These are phyloP conservation scores for Lippia alba DNA, from an alignment of 305 asterid species.

Conservation along the genomic window DNA sequence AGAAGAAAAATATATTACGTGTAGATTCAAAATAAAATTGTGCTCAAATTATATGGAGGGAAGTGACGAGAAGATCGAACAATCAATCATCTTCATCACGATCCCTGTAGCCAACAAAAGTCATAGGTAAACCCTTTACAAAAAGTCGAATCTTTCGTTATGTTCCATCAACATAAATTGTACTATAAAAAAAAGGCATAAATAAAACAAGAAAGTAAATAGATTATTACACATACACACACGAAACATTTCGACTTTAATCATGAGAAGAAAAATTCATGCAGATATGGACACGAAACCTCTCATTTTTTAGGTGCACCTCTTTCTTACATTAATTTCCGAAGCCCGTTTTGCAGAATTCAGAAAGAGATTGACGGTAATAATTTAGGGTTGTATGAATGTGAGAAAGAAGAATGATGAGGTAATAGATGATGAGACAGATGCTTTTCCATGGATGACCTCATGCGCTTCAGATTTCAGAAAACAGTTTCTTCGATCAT, in stretches of 20 bases:
- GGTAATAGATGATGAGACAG: slow-evolving; percentile 40
- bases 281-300: slow-evolving; percentile 23
- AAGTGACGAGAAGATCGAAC: too few relatives aligned
- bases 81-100: too few relatives aligned
- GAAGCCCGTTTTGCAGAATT: slow-evolving; percentile 4
- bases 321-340: slow-evolving; percentile 15
- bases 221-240: too few relatives aligned
- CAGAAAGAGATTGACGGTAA: neutral
- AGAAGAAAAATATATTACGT: too few relatives aligned
- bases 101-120: too few relatives aligned
- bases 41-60: too few relatives aligned
- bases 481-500: slow-evolving; percentile 40
- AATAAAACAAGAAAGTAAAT: neutral
- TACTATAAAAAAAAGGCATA: neutral
- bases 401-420: slow-evolving; percentile 26
- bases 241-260: neutral
- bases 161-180: too few relatives aligned
- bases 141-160: too few relatives aligned
- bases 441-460: slow-evolving; percentile 37
- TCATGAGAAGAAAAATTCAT: slow-evolving; percentile 12
- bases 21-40: too few relatives aligned
- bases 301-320: neutral
- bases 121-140: too few relatives aligned
- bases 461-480: slow-evolving; percentile 42
- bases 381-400: slow-evolving; percentile 25